These are phyloP conservation scores for Graphilbum ipis-grandicollis DNA, from an alignment of 2,329 filamentous ascomycete species.

Conservation along the genomic window DNA sequence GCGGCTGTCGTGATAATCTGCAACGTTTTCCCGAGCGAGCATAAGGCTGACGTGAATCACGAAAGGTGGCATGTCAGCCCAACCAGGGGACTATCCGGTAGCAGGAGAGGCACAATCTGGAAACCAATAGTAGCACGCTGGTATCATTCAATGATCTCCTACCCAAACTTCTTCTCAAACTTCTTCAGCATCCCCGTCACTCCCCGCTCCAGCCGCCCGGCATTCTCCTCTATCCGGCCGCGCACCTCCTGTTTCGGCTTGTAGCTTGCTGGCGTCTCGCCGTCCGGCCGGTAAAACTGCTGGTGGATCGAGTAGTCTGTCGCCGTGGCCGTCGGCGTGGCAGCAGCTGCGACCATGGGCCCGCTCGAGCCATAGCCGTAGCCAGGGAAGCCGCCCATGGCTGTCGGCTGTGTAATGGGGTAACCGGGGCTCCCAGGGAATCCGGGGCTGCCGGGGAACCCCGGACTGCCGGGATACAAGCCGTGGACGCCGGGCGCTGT, in stretches of 20 bases:
- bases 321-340: conserved; percentile 5
- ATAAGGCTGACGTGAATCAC: too few species aligned
- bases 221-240: conserved; percentile 44
- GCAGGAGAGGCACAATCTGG: too few species aligned
- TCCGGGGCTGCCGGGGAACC: conserved; percentile 22
- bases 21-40: too few species aligned
- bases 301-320: conserved; percentile 44
- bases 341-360: conserved; percentile 10
- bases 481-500: conserved; percentile 17
- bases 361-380: conserved; percentile 4
- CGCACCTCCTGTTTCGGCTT: conserved; percentile 25
- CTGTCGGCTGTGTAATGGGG: not conserved
- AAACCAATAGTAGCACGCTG: not conserved
- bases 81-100: too few species aligned
- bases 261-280: conserved; percentile 33
- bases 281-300: conserved; percentile 52
- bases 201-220: conserved; percentile 50
- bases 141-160: not conserved
- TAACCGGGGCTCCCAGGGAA: too few species aligned
- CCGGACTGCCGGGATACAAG: conserved; percentile 5
- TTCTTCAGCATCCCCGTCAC: conserved; percentile 59
- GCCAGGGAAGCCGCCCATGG: conserved; percentile 8
- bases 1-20: too few species aligned
- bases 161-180: conserved; percentile 59
- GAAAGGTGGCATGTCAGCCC: too few species aligned